These are phyloP conservation scores for Metarhizium humberi DNA, from an alignment of 2,329 filamentous ascomycete genomes.

Conservation along the genomic window DNA sequence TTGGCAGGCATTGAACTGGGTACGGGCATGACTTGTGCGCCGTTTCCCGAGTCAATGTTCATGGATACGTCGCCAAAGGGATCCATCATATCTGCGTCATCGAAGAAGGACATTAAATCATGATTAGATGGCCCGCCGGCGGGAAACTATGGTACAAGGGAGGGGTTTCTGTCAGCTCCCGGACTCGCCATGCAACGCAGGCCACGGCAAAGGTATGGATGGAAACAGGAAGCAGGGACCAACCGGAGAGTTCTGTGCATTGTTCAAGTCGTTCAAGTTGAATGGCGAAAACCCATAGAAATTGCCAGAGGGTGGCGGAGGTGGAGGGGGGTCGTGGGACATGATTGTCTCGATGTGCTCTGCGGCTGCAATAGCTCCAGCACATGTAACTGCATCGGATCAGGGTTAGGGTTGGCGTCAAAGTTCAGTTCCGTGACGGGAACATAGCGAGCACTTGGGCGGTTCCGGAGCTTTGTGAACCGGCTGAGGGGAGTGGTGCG, in stretches of 20 bases:
- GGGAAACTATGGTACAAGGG: conserved; percentile 2
- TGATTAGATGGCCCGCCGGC: conserved; percentile 19
- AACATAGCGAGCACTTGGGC: conserved; percentile 3
- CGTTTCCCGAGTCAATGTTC: conserved; percentile 29
- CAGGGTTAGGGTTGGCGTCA: neutral
- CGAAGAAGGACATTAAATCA: conserved; percentile 35
- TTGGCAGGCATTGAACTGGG: conserved; percentile 13
- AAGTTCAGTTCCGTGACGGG: conserved; percentile 1
- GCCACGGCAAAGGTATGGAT: neutral
- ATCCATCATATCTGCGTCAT: conserved; percentile 28
- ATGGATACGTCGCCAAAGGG: conserved; percentile 31
- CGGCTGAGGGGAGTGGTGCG: neutral
- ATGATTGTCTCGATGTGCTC: conserved; percentile 1
- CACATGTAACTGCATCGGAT: neutral
- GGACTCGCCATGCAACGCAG: neutral
- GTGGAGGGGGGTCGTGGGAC: conserved; percentile 7
- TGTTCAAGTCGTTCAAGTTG: neutral
- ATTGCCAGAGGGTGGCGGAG: conserved; percentile 3
- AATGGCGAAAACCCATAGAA: conserved; percentile 5
- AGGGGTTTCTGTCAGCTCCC: conserved; percentile 2
- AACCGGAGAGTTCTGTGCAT: conserved; percentile 6
- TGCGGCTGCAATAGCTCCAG: neutral
- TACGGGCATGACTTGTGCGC: conserved; percentile 6
- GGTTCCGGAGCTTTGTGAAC: too few relatives aligned
- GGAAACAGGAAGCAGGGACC: neutral